Evolutionary conservation across 805 yeast genomes (phyloP), one percentile per base, ranked within the genome.

Genomic region (Teunomyces stri): DNA sequence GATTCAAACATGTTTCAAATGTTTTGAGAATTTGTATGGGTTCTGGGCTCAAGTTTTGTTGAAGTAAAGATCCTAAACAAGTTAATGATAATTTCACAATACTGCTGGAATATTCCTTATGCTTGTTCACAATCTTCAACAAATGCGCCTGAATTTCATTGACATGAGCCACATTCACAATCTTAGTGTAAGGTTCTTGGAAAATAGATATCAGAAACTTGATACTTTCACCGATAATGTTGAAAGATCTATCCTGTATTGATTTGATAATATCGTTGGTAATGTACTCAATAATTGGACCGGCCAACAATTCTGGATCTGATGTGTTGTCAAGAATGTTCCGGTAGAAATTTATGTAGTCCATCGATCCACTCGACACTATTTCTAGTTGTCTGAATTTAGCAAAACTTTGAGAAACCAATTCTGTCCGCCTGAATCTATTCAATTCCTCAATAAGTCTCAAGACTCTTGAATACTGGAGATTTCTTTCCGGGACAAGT

Each of bases 171-270:
- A 21, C 27, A 9, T 42, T 33, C 12, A 53, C 46, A 7, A 48
- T 49, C 2, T 34, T 34, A 2, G 47, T 21, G 30, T 34, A 30
- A 4, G 37, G 35, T 10, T 50, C 52, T 13, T 45, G 22, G 48
- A 58, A 57, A 13, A 65, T 47, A 1, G 52, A 37, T 27, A 50
- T 56, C 25, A 59, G 52, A 6, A 61, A 60, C 41, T 51, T 54
- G n/a, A 66, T 54, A 31, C 64, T 57, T 38, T 69, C 72, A 10
- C 54, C 51, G 7, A 68, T 55, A 15, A 64, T 58, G 40, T 61
- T 65, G 28, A 62, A 56, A 3, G 66, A 53, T 31, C 59, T 58
- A 43, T 62, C 62, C 16, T 54, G 48, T 18, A 68, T 52, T 0
- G 65, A 54, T 3, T 12, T 46, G 4, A 54, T 46, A 41, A 68